Conservation (phyloP, 495 filamentous ascomycete species). For the Massariosphaeria phaeospora region DNA sequence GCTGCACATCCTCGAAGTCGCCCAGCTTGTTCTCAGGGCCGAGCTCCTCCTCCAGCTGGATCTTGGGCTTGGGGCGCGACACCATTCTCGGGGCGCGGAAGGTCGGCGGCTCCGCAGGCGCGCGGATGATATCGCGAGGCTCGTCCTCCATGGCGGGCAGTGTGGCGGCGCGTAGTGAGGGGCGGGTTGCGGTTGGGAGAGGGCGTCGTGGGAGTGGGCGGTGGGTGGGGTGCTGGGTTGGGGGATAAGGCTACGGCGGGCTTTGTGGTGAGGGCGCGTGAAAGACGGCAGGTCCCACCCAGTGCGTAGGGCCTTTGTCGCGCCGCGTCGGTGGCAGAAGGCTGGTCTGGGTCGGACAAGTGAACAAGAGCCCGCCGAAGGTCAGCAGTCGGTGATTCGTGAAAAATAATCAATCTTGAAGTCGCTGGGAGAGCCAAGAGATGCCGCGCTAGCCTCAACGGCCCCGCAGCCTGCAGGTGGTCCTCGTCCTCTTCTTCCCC, state of each 20-base stretch:
- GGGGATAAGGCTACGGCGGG: not conserved
- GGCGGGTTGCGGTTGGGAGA: not conserved
- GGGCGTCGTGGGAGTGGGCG: not conserved
- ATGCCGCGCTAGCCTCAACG: too few relatives aligned
- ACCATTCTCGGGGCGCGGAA: conserved; percentile 28
- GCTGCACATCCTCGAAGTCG: conserved; percentile 84
- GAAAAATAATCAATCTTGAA: too few relatives aligned
- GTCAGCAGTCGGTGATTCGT: too few relatives aligned
- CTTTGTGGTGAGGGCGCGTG: not conserved
- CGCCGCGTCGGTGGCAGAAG: too few relatives aligned
- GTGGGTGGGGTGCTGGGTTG: not conserved
- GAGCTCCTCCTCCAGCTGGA: conserved; percentile 84
- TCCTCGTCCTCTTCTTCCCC: too few relatives aligned
- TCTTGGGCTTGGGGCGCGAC: conserved; percentile 43
- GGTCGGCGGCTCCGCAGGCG: conserved; percentile 11
- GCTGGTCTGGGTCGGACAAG: too few relatives aligned
- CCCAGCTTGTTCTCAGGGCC: conserved; percentile 75
- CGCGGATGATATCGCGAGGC: conserved; percentile 14
- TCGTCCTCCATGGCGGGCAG: conserved; percentile 24
- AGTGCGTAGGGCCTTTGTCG: too few relatives aligned
- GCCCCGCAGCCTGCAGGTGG: too few relatives aligned
- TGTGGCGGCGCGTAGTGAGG: not conserved
- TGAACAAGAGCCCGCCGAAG: too few relatives aligned
- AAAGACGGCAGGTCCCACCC: not conserved
- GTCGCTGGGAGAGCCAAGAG: too few relatives aligned